Conservation (phyloP, 2,329 filamentous ascomycete species). For the Gaeumannomyces tritici region DNA sequence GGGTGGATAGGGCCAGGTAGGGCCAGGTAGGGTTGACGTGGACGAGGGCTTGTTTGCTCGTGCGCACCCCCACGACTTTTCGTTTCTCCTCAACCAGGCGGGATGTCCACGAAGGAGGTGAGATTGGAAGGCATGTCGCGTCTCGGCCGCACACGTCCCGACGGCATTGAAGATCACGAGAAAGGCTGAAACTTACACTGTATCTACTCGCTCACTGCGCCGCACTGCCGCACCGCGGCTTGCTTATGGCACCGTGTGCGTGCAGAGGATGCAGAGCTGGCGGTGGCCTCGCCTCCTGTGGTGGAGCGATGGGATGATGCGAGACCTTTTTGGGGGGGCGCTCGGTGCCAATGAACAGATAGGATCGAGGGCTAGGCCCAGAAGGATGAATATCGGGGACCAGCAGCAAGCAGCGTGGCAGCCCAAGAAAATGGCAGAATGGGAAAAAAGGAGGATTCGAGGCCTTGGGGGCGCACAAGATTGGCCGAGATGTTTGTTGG, state of each 20-base stretch:
- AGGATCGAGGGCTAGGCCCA: neutral
- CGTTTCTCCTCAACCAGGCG: neutral
- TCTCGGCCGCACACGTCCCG: neutral
- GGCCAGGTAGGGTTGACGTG: neutral
- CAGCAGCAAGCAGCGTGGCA: neutral
- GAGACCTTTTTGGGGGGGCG: neutral
- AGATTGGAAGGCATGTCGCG: neutral
- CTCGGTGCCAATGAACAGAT: neutral
- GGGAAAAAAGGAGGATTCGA: neutral
- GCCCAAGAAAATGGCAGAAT: neutral
- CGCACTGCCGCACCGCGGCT: neutral
- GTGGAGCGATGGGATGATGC: neutral
- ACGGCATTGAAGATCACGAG: neutral
- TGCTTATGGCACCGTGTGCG: neutral
- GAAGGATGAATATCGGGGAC: neutral
- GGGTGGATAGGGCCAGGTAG: neutral
- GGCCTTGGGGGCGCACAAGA: neutral
- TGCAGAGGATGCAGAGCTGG: too few relatives aligned
- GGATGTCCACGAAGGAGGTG: neutral
- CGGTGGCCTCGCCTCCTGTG: neutral
- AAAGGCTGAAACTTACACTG: neutral
- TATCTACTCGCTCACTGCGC: neutral
- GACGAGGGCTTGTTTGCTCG: neutral
- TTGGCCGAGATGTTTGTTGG: neutral
- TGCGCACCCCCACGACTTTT: neutral